Evolutionary conservation across 805 yeast species (phyloP), one percentile per base, ranked within the genome.

Genomic region (Wickerhamiella alocasiicola): DNA sequence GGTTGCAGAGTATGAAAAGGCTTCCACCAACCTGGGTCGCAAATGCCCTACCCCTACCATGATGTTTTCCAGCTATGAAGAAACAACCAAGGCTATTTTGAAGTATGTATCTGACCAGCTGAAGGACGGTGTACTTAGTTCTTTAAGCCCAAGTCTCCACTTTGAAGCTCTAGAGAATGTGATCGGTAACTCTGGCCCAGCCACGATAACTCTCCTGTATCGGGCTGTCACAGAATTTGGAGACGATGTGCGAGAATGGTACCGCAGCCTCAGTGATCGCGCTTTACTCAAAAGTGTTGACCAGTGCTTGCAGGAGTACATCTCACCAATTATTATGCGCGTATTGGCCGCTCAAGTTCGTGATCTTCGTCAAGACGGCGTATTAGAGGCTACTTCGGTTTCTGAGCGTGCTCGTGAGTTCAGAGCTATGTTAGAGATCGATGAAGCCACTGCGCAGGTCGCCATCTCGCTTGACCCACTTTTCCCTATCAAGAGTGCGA

Each of bases 381-480:
- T 16, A 3, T 32, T 39, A 9, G 33, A 30, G 20, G 41, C 36
- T 15, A 36, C 43, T 4, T 21, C 46, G 3, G 45, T 51, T 5
- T 46, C 44, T 28, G 46, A 42, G 36, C 38, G 31, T 26, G 40
- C 42, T 9, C 47, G 53, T 13, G 56, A 52, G 39, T 29, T 52
- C 27, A 40, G 51, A 2, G 49, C 54, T 3, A 29, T 31, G 13
- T 34, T 50, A 4, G 54, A 49, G 9, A 31, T 52, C 6, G 56
- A 52, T 20, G 54, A 51, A 27, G 31, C 44, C 21, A 42, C 44
- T 2, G 52, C 48, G 2, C 51, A 48, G 26, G 36, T 93, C 64
- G 70, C 76, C 0, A 74, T 88, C 45, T 68, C 68, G 32, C 61
- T 88, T 6, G 97, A 97, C 0, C 53, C 64, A 0, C 70, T 74